Percentiles rank a stretch among this genome's conserved stretches.
Conservation (phyloP, 2,329 filamentous ascomycete genomes). For the Teratosphaeria pseudoeucalypti region DNA sequence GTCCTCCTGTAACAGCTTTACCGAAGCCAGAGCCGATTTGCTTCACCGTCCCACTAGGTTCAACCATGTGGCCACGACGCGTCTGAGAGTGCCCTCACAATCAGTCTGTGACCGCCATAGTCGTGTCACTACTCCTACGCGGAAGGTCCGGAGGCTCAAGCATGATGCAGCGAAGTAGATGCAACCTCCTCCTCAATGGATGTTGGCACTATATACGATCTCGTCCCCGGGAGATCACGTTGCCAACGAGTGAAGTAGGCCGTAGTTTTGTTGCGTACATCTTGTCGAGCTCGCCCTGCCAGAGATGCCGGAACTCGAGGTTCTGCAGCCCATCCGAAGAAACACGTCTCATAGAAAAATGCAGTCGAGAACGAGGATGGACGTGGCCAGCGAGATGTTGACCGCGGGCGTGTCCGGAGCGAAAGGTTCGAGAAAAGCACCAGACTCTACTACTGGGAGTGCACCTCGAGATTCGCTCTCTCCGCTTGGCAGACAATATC, state of each 20-base stretch:
- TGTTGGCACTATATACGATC: neutral
- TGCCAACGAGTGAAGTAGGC: neutral
- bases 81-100: neutral
- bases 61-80: neutral
- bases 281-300: neutral
- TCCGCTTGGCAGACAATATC: neutral
- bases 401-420: neutral
- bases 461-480: slow-evolving; percentile 9
- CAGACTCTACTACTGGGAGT: neutral
- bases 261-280: neutral
- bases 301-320: neutral
- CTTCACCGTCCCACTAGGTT: neutral
- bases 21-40: neutral
- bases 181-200: neutral
- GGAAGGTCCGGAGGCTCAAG: neutral
- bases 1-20: neutral
- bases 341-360: neutral
- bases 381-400: slow-evolving; percentile 9
- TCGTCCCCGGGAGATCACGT: neutral
- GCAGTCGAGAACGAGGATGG: slow-evolving; percentile 9
- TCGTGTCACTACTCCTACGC: neutral
- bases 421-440: neutral
- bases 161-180: neutral
- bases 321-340: neutral
- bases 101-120: neutral